Base-by-base conservation (phyloP, 768 basidiomycete species). In the Boletus huronensis region DNA sequence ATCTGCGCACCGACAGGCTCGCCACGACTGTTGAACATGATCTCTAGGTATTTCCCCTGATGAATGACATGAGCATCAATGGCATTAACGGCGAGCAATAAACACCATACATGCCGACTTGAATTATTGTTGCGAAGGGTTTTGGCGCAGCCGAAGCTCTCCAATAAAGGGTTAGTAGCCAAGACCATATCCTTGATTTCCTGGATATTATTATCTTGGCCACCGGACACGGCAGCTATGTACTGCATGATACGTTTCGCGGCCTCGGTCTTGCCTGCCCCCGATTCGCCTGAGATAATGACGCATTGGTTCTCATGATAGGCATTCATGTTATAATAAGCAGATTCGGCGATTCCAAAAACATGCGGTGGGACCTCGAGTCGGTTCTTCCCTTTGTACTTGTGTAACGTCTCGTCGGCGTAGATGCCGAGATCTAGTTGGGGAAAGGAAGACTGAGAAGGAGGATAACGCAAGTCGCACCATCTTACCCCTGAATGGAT, bases 201-300 rank as follows among this genome's bases (percentile, higher is more conserved):
- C 70, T 97, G 91, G 55, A 98, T 98, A 61, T 91, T 93, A 64
- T 82, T 88, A 64, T 92, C 90, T 59, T 84, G 83, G 23, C 82
- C 89, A 44, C 93, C 91, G 16, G 93, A 93, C 0, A 98, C 97
- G 10, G 92, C 97, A 16, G 97, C 97, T 62, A 99, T 96, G 67
- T 99, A 99, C 70, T 98, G 95, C 97, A 99, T 99, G 72, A 99
- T 98, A 46, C 94, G 85, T 72, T 98, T 98, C 21, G 97, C 97
- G 3, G 97, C 97, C 72, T 98, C 97, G 3, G 97, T 99, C 79
- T 99, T 99, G 48, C 97, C 97, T 5, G 97, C 97, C 48, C 97
- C 97, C 16, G 95, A 98, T 76, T 99, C 97, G 51, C 97, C 97
- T 34, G 95, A 94, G 65, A 99, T 98, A 74, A 99, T 99, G 51